Base-by-base conservation (phyloP, 176 grass and related monocot species). In the Rhipidocladum racemiflorum region DNA sequence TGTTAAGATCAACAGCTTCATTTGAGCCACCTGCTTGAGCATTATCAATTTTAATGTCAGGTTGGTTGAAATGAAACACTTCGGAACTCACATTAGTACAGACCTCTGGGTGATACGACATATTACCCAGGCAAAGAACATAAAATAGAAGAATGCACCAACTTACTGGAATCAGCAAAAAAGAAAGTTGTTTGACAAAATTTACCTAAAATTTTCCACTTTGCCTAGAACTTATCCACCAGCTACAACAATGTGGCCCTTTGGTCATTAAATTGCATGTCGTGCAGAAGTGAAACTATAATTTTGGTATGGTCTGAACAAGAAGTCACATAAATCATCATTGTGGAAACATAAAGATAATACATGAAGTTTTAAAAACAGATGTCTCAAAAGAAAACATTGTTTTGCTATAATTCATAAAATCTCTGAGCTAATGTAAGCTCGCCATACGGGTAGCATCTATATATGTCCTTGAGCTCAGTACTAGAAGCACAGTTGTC, bases 181-280 rank as follows among this genome's bases (percentile, higher is more conserved):
- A 5, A 30, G 44, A 60, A 66, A 32, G 61, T 77, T 28, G 9
- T 6, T 65, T 17, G 71, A 81, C 27, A 24, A 77, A 54, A 35
- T 49, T 72, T 82, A 94, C 95, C 95, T 83, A 75, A 76, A 66
- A 50, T 65, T 77, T 87, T 97, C 66, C 89, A 88, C 59, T 94
- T 97, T 76, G 65, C 61, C 66, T 89, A 94, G 79, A 92, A 92
- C 73, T 87, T 97, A 51, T 97, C 92, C 32, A 97, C 40, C 44
- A 97, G 66, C 83, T 97, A 92, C 67, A 97, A 75, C 68, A 97
- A 77, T 61, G 95, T 97, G 65, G 95, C 90, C 77, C 90, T 91
- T 87, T 97, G 95, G 63, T 94, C 88, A 87, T 86, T 94, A 62
- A 85, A 78, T 92, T 86, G 82, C 63, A 89, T 53, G 38, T 89